These are phyloP conservation scores for Hirschioporus abietinus DNA, from an alignment of 768 basidiomycete species.

Conservation along the genomic window DNA sequence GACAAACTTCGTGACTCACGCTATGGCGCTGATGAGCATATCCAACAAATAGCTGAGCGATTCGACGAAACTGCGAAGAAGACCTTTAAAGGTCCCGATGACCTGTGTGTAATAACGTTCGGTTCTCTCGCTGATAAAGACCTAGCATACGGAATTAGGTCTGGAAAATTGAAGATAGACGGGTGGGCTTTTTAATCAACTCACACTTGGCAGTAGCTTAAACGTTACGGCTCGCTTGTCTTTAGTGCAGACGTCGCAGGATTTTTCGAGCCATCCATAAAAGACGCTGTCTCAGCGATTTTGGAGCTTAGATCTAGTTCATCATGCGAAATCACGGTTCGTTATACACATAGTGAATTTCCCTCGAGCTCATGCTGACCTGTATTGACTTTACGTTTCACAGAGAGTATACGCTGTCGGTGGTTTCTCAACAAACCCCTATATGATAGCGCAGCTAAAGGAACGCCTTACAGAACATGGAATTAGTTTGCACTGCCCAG, in stretches of 20 bases:
- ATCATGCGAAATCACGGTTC: slow-evolving; percentile 30
- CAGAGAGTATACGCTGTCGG: slow-evolving; percentile 46
- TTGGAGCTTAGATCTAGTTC: slow-evolving; percentile 22
- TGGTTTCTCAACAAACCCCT: slow-evolving; percentile 47
- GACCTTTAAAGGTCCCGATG: slow-evolving; percentile 36
- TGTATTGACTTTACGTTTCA: background rate
- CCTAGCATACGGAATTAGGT: slow-evolving; percentile 30
- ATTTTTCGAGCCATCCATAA: slow-evolving; percentile 40
- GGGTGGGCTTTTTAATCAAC: slow-evolving; percentile 23
- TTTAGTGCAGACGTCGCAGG: slow-evolving; percentile 32
- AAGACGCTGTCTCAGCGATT: slow-evolving; percentile 32
- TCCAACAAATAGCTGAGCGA: slow-evolving; percentile 29
- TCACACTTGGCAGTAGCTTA: background rate
- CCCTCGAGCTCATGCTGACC: background rate
- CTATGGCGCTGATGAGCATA: slow-evolving; percentile 27
- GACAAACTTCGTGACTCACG: slow-evolving; percentile 27
- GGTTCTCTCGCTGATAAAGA: slow-evolving; percentile 28
- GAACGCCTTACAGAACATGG: slow-evolving; percentile 30
- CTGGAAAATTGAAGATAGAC: slow-evolving; percentile 33
- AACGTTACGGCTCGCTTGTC: background rate
- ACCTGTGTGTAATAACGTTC: slow-evolving; percentile 36
- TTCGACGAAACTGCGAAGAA: slow-evolving; percentile 38
- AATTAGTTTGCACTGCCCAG: slow-evolving; percentile 43
- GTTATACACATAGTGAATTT: background rate
- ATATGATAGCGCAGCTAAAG: slow-evolving; percentile 39